Percentiles rank a stretch among this genome's conserved stretches.
These are phyloP conservation scores for Lipomyces mesembrius DNA, from an alignment of 805 yeast species.

Conservation along the genomic window DNA sequence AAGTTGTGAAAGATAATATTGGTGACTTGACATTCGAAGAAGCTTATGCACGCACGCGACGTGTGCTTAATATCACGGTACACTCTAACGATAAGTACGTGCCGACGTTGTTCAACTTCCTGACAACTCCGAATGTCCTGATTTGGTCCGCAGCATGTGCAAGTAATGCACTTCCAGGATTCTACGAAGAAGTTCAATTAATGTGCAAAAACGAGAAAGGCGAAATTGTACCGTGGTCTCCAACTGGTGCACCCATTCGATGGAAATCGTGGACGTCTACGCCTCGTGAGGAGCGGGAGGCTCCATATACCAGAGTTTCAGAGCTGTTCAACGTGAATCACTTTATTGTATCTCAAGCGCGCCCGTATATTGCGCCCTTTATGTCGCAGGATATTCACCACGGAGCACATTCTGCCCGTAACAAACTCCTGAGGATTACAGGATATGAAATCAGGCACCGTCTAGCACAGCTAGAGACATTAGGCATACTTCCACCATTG, in stretches of 20 bases:
- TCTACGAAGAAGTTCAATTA: slow-evolving; percentile 64
- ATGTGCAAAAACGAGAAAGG: slow-evolving; percentile 62
- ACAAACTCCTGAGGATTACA: slow-evolving; percentile 57
- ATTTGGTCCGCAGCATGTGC: slow-evolving; percentile 91
- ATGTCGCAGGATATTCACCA: slow-evolving; percentile 82
- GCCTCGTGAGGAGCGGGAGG: slow-evolving; percentile 45
- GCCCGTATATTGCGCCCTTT: slow-evolving; percentile 92
- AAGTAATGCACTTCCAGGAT: slow-evolving; percentile 60
- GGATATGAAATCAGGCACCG: slow-evolving; percentile 86
- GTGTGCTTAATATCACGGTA: slow-evolving; percentile 80
- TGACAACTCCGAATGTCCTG: slow-evolving; percentile 90
- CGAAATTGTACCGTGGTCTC: slow-evolving; percentile 46
- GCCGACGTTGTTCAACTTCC: slow-evolving; percentile 67
- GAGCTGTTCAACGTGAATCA: slow-evolving; percentile 95
- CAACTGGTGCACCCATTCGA: slow-evolving; percentile 23
- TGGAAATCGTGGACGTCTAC: slow-evolving; percentile 44
- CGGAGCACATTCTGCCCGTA: slow-evolving; percentile 48
- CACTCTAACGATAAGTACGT: slow-evolving; percentile 72
- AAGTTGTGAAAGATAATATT: slow-evolving; percentile 72
- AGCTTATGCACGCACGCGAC: slow-evolving; percentile 77
- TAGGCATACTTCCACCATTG: slow-evolving; percentile 73
- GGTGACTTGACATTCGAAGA: slow-evolving; percentile 93
- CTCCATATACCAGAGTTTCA: slow-evolving; percentile 85
- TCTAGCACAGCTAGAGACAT: slow-evolving; percentile 73
- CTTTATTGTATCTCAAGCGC: slow-evolving; percentile 85